A percentile compares a stretch with the other conserved stretches of the same genome.
Conservation (phyloP, 306 rosid species). For the Quercus suber region DNA sequence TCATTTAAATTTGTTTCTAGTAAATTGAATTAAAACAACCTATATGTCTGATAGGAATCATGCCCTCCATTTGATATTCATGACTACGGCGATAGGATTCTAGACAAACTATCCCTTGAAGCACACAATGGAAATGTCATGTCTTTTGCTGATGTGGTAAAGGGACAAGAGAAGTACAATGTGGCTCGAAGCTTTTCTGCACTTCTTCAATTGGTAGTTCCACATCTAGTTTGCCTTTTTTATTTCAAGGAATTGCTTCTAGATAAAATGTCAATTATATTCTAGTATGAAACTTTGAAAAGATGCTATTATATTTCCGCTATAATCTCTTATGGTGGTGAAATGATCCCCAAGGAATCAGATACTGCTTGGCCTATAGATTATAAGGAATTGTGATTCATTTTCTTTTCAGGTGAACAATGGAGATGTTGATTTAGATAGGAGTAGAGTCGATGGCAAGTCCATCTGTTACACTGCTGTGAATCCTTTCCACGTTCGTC, state of each 20-base stretch:
- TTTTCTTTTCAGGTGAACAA: constrained; percentile 75
- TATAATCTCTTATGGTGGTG: not conserved
- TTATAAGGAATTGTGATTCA: not conserved
- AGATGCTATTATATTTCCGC: not conserved
- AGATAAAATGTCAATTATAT: not conserved
- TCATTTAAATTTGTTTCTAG: constrained; percentile 1
- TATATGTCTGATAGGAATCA: constrained; percentile 52
- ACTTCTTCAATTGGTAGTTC: constrained; percentile 81
- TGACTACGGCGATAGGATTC: constrained; percentile 64
- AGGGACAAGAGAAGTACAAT: constrained; percentile 62
- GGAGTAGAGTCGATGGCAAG: constrained; percentile 36
- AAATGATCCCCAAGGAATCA: not conserved
- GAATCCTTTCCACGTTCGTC: constrained; percentile 68
- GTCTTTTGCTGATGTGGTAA: constrained; percentile 66
- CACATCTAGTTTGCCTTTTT: not conserved
- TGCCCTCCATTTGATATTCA: constrained; percentile 82
- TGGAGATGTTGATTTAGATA: constrained; percentile 64
- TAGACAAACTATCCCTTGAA: constrained; percentile 61
- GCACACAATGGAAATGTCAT: constrained; percentile 34
- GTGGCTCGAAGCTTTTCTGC: constrained; percentile 93
- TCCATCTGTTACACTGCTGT: constrained; percentile 57
- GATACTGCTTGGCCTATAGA: not conserved
- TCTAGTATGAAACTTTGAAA: not conserved
- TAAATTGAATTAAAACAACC: constrained; percentile 23
- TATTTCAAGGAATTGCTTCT: not conserved